phyloP scores from a whole-genome alignment of 2,329 filamentous ascomycete genomes.

The Cladosporium sphaerospermum region DNA sequence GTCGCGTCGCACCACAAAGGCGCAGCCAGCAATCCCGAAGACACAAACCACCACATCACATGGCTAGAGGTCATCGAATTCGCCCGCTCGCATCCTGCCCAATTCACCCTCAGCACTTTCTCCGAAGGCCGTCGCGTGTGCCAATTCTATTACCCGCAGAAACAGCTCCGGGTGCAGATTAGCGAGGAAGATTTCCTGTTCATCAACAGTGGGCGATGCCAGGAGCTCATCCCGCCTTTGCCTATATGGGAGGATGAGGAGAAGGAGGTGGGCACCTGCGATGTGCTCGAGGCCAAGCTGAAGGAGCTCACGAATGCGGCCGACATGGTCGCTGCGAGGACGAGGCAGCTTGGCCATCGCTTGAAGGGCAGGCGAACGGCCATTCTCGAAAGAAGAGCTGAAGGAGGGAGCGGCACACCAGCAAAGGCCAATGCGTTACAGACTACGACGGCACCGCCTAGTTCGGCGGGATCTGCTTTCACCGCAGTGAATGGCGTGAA shows the following conservation, averaged over 20 bases:
- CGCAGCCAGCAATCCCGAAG: constrained; percentile 35
- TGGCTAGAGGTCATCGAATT: constrained; percentile 86
- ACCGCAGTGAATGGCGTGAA: constrained; percentile 50
- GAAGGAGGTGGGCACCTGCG: constrained; percentile 75
- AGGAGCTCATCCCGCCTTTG: constrained; percentile 73
- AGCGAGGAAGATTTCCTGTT: constrained; percentile 81
- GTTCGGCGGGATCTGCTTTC: constrained; percentile 39
- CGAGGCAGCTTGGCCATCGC: constrained; percentile 74
- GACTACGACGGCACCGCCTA: constrained; percentile 26
- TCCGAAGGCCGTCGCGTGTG: constrained; percentile 66
- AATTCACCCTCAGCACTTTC: constrained; percentile 66
- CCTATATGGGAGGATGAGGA: constrained; percentile 81
- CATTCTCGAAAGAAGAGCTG: constrained; percentile 59
- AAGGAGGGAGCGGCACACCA: constrained; percentile 30
- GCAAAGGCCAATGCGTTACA: constrained; percentile 26
- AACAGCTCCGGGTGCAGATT: constrained; percentile 76
- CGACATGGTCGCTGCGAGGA: constrained; percentile 63
- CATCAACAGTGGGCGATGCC: constrained; percentile 74
- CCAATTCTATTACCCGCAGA: constrained; percentile 64
- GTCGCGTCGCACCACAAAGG: constrained; percentile 49
- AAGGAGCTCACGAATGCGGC: constrained; percentile 72
- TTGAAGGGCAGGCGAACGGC: constrained; percentile 67
- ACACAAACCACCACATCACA: constrained; percentile 49
- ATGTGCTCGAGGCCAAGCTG: constrained; percentile 75
- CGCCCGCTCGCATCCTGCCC: constrained; percentile 70